Evolutionary conservation across 768 basidiomycete genomes (phyloP), one percentile per base, ranked within the genome.

Genomic region (Heimioporus sp.): DNA sequence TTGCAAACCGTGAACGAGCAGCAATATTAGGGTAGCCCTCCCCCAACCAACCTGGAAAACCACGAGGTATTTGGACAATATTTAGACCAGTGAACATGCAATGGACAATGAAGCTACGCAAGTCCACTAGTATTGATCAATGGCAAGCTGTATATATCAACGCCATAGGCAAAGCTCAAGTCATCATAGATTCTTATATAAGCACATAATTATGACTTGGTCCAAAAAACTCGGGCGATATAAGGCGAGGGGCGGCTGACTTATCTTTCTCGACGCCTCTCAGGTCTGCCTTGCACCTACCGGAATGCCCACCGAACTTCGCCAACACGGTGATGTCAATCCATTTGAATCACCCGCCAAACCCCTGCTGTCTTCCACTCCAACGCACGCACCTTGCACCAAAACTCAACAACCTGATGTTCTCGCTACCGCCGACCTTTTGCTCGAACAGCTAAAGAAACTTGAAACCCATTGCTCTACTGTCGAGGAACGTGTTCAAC

Each of bases 381-480:
- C 53, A 36, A 19, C 28, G 11, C 21, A 35, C 20, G 28, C 2
- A 31, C 4, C 40, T 8, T n/a, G 31, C 24, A 47, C 10, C 17
- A 21, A n/a, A 42, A 24, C 52, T 10, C 56, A 41, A 45, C 53
- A 59, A 19, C 42, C 52, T 37, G 52, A 68, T 41, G 36, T 66
- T n/a, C 68, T 68, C 48, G 55, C 55, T 28, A 70, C 66, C 15
- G 65, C 68, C 3, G 67, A 58, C 46, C 65, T 64, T 20, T 54
- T 68, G 21, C 46, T 68, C 41, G 57, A 58, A 31, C 66, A 68
- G 5, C 40, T 68, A 4, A 56, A 56, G 42, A 54, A 55, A 16
- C 68, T 70, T 13, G 65, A 67, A 38, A 52, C 17, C 20, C 56
- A 56, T 44, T 57, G 52, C 32, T 60, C 51, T 5, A 58, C 60